Evolutionary conservation across 2,329 filamentous ascomycete genomes (phyloP).

Genomic region (Aspergillus pseudoglaucus): DNA sequence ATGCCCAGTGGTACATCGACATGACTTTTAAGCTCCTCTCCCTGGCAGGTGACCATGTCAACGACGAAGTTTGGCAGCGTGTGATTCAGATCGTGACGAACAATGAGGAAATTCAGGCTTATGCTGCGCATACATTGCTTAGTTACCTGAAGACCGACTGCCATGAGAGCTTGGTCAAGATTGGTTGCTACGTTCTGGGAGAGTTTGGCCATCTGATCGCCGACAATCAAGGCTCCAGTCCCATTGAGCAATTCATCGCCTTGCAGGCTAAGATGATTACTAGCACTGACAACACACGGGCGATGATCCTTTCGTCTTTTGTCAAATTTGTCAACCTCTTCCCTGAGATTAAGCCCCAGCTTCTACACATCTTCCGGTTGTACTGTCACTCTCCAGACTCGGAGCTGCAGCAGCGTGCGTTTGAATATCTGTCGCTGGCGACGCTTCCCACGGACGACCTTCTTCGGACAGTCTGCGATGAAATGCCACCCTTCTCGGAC

Average conservation of each 20-base stretch:
- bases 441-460: conserved; percentile 84
- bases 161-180: conserved; percentile 96
- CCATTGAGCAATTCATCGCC: conserved; percentile 94
- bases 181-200: conserved; percentile 89
- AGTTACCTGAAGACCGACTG: conserved; percentile 90
- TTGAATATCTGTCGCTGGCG: conserved; percentile 84
- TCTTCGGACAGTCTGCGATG: conserved; percentile 87
- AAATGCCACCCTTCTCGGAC: conserved; percentile 98
- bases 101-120: conserved; percentile 95
- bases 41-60: conserved; percentile 96
- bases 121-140: conserved; percentile 87
- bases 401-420: conserved; percentile 91
- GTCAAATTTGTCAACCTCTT: conserved; percentile 98
- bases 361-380: conserved; percentile 80
- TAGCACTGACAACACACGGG: conserved; percentile 81
- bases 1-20: conserved; percentile 99
- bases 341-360: conserved; percentile 93
- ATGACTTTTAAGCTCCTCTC: conserved; percentile 90
- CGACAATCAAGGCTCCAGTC: conserved; percentile 84
- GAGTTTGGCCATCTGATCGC: conserved; percentile 97
- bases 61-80: conserved; percentile 97
- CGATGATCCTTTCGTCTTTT: conserved; percentile 91
- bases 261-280: conserved; percentile 83
- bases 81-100: conserved; percentile 99
- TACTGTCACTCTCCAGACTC: conserved; percentile 95